These are phyloP conservation scores for Filobasidium floriforme DNA, from an alignment of 768 basidiomycete species.

Conservation along the genomic window DNA sequence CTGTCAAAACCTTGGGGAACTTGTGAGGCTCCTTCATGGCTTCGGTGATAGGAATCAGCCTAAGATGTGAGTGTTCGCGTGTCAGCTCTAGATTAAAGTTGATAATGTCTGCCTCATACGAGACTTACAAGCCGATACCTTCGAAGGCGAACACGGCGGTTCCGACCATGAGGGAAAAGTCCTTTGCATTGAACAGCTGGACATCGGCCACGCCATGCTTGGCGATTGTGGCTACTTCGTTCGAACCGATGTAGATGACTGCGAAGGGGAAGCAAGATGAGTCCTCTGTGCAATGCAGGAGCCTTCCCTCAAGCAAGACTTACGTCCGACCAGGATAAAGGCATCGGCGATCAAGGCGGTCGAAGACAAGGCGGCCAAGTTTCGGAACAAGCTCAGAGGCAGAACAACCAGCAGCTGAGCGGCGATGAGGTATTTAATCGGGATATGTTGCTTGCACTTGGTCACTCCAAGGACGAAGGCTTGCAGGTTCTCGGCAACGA, in stretches of 20 bases:
- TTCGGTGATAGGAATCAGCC: constrained; percentile 92
- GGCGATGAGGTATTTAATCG: constrained; percentile 69
- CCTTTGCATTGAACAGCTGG: constrained; percentile 74
- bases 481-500: constrained; percentile 82
- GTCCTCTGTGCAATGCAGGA: background rate
- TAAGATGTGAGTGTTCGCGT: constrained; percentile 10
- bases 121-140: constrained; percentile 73
- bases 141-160: constrained; percentile 98
- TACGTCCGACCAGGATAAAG: constrained; percentile 77
- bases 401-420: constrained; percentile 78
- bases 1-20: constrained; percentile 78
- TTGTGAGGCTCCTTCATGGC: constrained; percentile 92
- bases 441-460: constrained; percentile 60
- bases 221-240: constrained; percentile 65
- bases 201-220: constrained; percentile 68
- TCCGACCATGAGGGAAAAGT: constrained; percentile 86
- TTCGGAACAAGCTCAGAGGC: constrained; percentile 79
- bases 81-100: constrained; percentile 9
- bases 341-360: constrained; percentile 88
- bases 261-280: constrained; percentile 7
- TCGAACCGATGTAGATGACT: constrained; percentile 51
- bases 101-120: background rate
- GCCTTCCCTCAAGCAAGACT: constrained; percentile 23
- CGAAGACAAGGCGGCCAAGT: constrained; percentile 87
- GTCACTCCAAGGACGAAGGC: constrained; percentile 77